These are phyloP conservation scores for Syzygium malaccense DNA, from an alignment of 441 rosid genomes.

Conservation along the genomic window DNA sequence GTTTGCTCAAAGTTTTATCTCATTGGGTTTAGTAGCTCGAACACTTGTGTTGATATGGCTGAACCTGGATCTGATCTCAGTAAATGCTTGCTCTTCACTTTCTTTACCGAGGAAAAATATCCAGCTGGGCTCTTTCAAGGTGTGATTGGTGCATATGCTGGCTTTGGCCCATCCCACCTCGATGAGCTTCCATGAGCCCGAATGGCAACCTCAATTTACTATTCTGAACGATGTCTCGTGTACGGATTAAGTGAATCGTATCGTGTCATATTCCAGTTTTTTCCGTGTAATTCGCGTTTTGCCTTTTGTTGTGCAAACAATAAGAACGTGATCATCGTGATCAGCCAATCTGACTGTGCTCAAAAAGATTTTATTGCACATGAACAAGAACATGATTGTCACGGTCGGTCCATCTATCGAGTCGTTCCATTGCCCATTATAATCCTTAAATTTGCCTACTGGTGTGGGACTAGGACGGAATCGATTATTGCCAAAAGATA, in stretches of 20 bases:
- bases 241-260: not conserved
- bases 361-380: not conserved
- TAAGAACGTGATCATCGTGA: not conserved
- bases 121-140: not conserved
- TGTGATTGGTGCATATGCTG: not conserved
- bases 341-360: not conserved
- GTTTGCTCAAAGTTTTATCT: not conserved
- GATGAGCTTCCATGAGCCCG: not conserved
- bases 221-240: no score
- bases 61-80: not conserved
- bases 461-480: fast-evolving
- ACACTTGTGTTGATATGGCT: not conserved
- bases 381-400: not conserved
- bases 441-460: not conserved
- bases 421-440: not conserved
- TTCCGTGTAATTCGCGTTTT: not conserved
- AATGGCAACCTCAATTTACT: not conserved
- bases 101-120: not conserved
- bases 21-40: not conserved
- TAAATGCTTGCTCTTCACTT: not conserved
- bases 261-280: not conserved
- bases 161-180: not conserved
- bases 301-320: not conserved
- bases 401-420: no score
- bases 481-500: not conserved